phyloP scores from a whole-genome alignment of 495 filamentous ascomycete genomes.

The Aspergillus avenaceus region DNA sequence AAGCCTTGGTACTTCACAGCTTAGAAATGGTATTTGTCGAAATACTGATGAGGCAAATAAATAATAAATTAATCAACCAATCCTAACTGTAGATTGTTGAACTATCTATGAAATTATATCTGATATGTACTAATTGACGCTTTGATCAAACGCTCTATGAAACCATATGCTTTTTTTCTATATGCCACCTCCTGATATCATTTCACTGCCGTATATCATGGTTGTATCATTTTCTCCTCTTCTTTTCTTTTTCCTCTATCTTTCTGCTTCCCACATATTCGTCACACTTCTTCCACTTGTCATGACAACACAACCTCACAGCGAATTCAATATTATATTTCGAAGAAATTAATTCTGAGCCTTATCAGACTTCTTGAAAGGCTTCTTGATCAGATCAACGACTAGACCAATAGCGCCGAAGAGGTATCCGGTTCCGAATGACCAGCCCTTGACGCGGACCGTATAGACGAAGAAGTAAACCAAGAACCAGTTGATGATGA shows the following conservation, averaged over 20 bases:
- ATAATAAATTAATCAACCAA: no score
- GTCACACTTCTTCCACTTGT: neutral
- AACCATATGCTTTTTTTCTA: neutral
- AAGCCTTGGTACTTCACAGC: conserved; percentile 55
- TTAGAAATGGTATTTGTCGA: neutral
- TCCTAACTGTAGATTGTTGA: neutral
- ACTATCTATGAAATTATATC: neutral
- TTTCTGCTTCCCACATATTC: neutral
- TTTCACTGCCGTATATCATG: neutral
- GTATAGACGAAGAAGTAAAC: conserved; percentile 87
- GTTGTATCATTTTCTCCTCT: neutral
- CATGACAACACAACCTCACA: no score
- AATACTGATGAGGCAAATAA: no score
- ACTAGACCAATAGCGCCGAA: conserved; percentile 49
- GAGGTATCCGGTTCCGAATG: conserved; percentile 62
- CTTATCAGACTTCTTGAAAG: conserved; percentile 26
- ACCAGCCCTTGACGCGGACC: conserved; percentile 67
- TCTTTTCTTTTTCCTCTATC: neutral
- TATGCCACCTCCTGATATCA: neutral
- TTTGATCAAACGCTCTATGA: conserved; percentile 1
- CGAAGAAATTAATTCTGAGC: neutral
- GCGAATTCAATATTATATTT: no score
- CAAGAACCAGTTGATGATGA: conserved; percentile 70
- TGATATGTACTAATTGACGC: neutral
- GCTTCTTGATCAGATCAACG: conserved; percentile 35